Base-by-base conservation (phyloP, 352 stramenopile genomes). In the Phytopythium boreale region DNA sequence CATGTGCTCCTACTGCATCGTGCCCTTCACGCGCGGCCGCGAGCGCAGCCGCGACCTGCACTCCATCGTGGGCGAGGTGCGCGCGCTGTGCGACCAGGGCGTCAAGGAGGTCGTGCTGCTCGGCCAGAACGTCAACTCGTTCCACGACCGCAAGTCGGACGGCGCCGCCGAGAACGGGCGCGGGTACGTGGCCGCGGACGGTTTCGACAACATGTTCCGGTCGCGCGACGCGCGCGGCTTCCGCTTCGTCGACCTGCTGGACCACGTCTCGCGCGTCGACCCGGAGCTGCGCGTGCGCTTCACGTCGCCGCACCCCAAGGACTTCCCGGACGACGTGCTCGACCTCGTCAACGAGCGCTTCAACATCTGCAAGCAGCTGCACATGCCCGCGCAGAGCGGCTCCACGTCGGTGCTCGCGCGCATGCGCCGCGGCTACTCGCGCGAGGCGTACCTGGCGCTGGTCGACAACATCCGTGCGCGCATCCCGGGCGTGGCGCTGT, bases 101-200 rank as follows among this genome's bases (percentile, higher is more conserved):
- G 89, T 99, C 22, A 99, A 99, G 71, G 98, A 99, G 72, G 87
- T 99, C 17, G 91, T 98, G 56, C 80, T 99, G 36, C 81, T 99
- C n/a, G 98, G 98, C 43, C 98, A 99, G 78, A 99, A 99, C 77
- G 98, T 99, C 49, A 99, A 99, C 80, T 98, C 91, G 59, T 99
- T 99, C 75, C 96, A 99, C 74, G 97, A 99, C 80, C 92, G 84
- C 27, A 82, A 89, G 63, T 93, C 84, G 0, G 78, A 88, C 49
- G 86, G 80, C 20, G 86, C 86, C 19, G 52, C 63, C 17, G 80
- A 93, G 50, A 68, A 82, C 26, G 88, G 88, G 1, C 84, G 88
- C 10, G 79, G 77, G 31, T 96, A 96, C 68, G 82, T 90, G 17
- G 77, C 94, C 15, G 97, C 97, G 43, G 78, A 87, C 19, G 96